Evolutionary conservation across 192 early-diverging fungal species (phyloP), one percentile per base, ranked within the genome.

Genomic region (Gorgonomyces haynaldii): DNA sequence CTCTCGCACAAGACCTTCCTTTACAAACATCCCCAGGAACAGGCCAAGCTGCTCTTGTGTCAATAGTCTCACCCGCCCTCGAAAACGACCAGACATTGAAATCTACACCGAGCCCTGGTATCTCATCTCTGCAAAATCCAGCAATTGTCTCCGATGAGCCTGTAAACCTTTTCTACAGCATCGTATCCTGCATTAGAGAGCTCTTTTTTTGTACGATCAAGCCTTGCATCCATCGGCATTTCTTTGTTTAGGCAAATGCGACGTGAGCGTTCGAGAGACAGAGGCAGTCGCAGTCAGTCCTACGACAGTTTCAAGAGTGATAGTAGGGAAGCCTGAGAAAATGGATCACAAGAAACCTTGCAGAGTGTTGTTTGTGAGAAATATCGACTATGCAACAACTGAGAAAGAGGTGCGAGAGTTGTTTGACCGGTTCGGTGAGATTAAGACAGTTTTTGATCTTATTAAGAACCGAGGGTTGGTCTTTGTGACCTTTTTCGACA

Each of bases 41-140:
- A 85, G 77, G 1, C 89, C 91, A 58, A 85, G 86, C 39, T 89
- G 74, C 53, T 90, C 87, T 47, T 3, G 2, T n/a, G 12, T 27
- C 35, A 31, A 23, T 21, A 16, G 43, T 16, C 12, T 16, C 46
- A 60, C 53, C 49, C 36, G 53, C 45, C 38, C 42, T 53, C 13
- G 43, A 44, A 51, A 53, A 66, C 20, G 59, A 47, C 50, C 54
- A 66, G 0, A 66, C 64, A 41, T 58, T 53, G 44, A 66, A 66
- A 42, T 66, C 56, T 48, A 66, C 55, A 27, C 64, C 64, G 12
- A 62, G 47, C 32, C 45, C 45, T 1, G 45, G 31, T 19, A 65
- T 30, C 24, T 37, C 37, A 43, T 56, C 58, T 15, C 29, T 9
- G 0, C 28, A 24, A 31, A 61, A 61, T 10, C 45, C 36, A 24